A percentile compares a stretch with the other conserved stretches of the same genome.
Conservation (phyloP, 2,329 filamentous ascomycete genomes). For the Claviceps sorghi region DNA sequence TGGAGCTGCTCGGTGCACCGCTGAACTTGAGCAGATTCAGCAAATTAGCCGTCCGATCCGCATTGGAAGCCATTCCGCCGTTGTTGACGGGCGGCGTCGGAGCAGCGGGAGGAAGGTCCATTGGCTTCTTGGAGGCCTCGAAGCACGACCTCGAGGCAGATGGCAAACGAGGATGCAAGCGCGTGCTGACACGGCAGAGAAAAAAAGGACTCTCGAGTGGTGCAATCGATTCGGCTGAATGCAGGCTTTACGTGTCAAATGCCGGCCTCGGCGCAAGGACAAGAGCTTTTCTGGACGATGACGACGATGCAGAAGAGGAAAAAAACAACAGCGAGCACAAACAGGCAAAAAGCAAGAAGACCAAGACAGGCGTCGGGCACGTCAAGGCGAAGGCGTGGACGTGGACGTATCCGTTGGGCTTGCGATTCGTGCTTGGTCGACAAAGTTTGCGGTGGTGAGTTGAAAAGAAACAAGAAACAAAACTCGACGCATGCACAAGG, state of each 20-base stretch:
- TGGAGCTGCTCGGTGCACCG: conserved; percentile 18
- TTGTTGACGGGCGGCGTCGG: conserved; percentile 32
- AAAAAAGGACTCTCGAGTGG: background rate
- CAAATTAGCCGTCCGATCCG: conserved; percentile 39
- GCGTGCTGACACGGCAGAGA: conserved; percentile 1
- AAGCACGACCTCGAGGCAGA: background rate
- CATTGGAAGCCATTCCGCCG: conserved; percentile 22
- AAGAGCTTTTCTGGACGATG: background rate
- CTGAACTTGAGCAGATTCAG: conserved; percentile 50
- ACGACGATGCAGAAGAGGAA: background rate
- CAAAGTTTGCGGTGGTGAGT: background rate
- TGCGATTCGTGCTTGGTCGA: background rate
- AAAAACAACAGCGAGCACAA: background rate
- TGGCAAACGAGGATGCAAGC: conserved; percentile 1
- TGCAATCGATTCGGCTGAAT: conserved; percentile 1
- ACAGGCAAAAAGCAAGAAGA: background rate
- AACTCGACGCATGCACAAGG: too few species aligned
- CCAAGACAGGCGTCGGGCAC: background rate
- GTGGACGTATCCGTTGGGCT: background rate
- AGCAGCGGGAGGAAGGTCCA: conserved; percentile 37
- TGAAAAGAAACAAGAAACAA: background rate
- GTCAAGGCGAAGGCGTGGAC: too few species aligned
- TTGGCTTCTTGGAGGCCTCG: conserved; percentile 14
- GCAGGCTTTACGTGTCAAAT: background rate
- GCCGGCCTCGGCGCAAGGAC: background rate